phyloP scores from a whole-genome alignment of 139 green algal species.

The Chlamydomonas sphaeroides region DNA sequence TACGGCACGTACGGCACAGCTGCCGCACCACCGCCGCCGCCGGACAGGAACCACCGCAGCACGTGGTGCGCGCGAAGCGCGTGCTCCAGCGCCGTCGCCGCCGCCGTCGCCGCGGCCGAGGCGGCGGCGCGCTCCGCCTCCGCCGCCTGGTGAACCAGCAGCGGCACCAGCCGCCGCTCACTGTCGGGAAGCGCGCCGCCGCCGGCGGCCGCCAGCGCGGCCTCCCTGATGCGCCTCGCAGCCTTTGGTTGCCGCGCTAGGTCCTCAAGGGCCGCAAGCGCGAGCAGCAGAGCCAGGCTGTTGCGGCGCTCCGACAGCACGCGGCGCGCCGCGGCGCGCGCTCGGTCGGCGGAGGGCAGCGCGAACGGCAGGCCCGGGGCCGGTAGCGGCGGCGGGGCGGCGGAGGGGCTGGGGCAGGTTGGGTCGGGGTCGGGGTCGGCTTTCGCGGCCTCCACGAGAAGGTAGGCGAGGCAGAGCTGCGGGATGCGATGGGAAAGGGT shows the following conservation, averaged over 20 bases:
- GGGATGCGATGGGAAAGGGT: too few relatives aligned
- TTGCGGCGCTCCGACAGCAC: constrained; percentile 59
- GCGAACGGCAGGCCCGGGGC: background rate
- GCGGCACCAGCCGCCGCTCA: constrained; percentile 6
- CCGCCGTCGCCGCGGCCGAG: background rate
- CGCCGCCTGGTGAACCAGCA: constrained; percentile 45
- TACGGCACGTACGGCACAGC: constrained; percentile 23
- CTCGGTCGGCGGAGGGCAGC: constrained; percentile 5
- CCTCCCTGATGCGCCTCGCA: constrained; percentile 24
- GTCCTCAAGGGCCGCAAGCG: constrained; percentile 59
- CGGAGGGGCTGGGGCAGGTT: background rate
- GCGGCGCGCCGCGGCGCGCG: constrained; percentile 48
- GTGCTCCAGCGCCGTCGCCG: constrained; percentile 6
- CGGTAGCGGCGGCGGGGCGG: background rate
- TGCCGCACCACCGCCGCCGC: background rate
- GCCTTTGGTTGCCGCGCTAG: constrained; percentile 33
- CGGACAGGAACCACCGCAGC: constrained; percentile 49
- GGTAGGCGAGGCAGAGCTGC: constrained; percentile 40
- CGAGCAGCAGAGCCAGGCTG: constrained; percentile 57
- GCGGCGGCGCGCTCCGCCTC: constrained; percentile 39
- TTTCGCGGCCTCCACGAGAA: constrained; percentile 39
- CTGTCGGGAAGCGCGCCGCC: background rate
- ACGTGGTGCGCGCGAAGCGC: constrained; percentile 45
- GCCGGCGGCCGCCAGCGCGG: constrained; percentile 7
- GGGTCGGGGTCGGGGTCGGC: background rate